Conservation (phyloP, 2,329 filamentous ascomycete species). For the Ascochyta koolunga region DNA sequence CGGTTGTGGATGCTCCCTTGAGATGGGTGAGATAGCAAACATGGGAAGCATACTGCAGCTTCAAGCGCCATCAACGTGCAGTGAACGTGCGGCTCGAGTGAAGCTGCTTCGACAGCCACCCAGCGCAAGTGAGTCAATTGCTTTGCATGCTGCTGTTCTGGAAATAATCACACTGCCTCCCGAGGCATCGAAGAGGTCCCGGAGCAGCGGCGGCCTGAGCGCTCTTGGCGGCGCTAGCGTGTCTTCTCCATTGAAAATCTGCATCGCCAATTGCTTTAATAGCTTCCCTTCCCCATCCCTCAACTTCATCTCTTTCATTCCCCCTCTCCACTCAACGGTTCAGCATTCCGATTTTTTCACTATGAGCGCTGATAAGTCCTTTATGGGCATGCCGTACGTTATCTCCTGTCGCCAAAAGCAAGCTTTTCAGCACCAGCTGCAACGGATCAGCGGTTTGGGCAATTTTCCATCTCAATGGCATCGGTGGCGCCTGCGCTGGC, state of each 20-base stretch:
- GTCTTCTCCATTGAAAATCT: conserved; percentile 20
- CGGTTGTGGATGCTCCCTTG: conserved; percentile 14
- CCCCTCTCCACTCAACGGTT: conserved; percentile 27
- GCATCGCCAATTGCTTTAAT: conserved; percentile 31
- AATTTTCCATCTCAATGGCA: conserved; percentile 39
- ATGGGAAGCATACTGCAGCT: not conserved
- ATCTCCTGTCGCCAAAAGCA: conserved; percentile 11
- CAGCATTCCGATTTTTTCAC: not conserved
- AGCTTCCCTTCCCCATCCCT: conserved; percentile 29
- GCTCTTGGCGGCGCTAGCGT: conserved; percentile 25
- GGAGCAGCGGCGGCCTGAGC: conserved; percentile 31
- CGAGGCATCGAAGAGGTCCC: conserved; percentile 32
- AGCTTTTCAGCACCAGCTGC: conserved; percentile 26
- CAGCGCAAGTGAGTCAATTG: not conserved
- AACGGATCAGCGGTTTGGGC: conserved; percentile 22
- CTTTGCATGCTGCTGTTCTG: conserved; percentile 11
- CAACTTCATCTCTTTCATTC: conserved; percentile 25
- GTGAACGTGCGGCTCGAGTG: not conserved
- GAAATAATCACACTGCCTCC: conserved; percentile 15
- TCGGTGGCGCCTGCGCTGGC: conserved; percentile 23
- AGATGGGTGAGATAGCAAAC: conserved; percentile 3
- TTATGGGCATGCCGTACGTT: conserved; percentile 56
- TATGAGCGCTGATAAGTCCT: conserved; percentile 18
- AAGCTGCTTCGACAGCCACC: not conserved
- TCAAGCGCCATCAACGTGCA: not conserved